These are phyloP conservation scores for Linnemannia hyalina DNA, from an alignment of 192 early-diverging fungal genomes.

Conservation along the genomic window DNA sequence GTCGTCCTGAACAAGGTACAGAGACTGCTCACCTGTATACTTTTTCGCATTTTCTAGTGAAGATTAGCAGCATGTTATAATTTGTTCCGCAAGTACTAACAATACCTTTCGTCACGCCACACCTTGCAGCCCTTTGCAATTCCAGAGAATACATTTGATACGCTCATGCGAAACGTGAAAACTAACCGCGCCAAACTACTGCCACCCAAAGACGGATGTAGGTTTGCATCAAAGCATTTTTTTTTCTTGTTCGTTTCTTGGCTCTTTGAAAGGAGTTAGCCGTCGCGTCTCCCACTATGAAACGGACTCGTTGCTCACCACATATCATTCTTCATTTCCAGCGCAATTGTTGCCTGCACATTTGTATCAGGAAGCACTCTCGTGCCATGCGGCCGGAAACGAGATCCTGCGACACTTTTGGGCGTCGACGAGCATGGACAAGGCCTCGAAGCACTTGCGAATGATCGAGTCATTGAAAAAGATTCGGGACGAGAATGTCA, in stretches of 20 bases:
- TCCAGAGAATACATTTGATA: constrained; percentile 31
- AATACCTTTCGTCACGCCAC: neutral
- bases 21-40: neutral
- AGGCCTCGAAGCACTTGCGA: constrained; percentile 60
- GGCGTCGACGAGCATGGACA: constrained; percentile 61
- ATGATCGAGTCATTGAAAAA: constrained; percentile 63
- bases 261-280: neutral
- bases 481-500: constrained; percentile 57
- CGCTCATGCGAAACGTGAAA: constrained; percentile 48
- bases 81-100: neutral
- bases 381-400: constrained; percentile 65
- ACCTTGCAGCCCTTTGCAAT: constrained; percentile 25
- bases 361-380: constrained; percentile 55
- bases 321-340: neutral
- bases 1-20: constrained; percentile 35
- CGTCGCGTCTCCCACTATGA: too few relatives aligned
- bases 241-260: neutral
- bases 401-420: constrained; percentile 71
- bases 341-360: constrained; percentile 56
- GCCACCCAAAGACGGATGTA: constrained; percentile 54
- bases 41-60: neutral
- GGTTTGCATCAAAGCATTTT: neutral
- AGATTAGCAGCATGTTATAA: neutral
- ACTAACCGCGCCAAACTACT: constrained; percentile 46
- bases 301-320: neutral